Evolutionary conservation across 2,329 filamentous ascomycete genomes (phyloP), one percentile per base, ranked within the genome.

Genomic region (Fusarium udum): DNA sequence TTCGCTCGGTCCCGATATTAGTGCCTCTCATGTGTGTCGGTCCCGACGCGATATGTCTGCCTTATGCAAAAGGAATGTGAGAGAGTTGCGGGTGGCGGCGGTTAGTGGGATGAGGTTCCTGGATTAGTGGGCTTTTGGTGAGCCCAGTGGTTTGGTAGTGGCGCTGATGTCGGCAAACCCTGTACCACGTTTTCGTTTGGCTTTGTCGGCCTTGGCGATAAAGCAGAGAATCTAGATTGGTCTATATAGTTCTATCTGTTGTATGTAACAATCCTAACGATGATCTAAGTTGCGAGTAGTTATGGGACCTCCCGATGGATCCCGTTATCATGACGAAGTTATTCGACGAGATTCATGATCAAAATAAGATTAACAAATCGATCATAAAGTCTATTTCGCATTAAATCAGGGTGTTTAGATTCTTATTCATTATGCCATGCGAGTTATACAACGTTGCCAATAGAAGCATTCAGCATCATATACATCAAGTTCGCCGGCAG

Each of bases 321-420:
- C 4, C 13, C 9, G 9, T 28, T 46, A 11, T 7, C 9, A 7
- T 45, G 3, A 22, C 10, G 26, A 16, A 22, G 4, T 7, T 18
- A 7, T 16, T 49, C 4, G 14, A 14, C 14, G 10, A 16, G 3
- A 16, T n/a, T n/a, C 1, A 7, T 16, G 4, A 31, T 6, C 3
- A 9, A 31, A 15, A n/a, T n/a, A 3, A 31, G 7, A 6, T 6
- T 3, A 31, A n/a, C 3, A 26, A 22, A 9, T 12, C 7, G 20
- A n/a, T 1, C 31, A 16, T 4, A 31, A 12, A 48, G 4, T 16
- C 10, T 31, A n/a, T 12, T 48, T 7, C 1, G 16, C 10, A 28
- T 3, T 8, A 12, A 16, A 31, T 22, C 10, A 28, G 12, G 12
- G 10, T 13, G 1, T 15, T 14, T 6, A 15, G 3, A 15, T 11